Conservation (phyloP, 768 basidiomycete species). For the Kwoniella heveanensis region DNA sequence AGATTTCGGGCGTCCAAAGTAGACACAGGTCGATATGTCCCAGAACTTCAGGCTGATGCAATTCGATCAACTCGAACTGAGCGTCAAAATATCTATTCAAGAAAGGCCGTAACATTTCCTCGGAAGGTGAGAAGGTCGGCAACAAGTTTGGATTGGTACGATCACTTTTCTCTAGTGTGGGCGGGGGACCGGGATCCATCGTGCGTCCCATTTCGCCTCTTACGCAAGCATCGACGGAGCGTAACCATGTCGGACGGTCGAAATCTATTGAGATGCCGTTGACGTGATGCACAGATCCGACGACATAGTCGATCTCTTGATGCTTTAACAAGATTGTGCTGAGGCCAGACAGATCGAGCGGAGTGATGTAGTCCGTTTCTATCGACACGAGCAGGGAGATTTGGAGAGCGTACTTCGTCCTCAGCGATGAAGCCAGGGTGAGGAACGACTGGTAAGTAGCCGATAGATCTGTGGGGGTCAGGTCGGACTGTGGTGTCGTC, state of each 20-base stretch:
- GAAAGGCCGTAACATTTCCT: constrained; percentile 26
- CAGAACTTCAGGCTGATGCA: constrained; percentile 80
- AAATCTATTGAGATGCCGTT: constrained; percentile 88
- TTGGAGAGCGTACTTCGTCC: constrained; percentile 63
- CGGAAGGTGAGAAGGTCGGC: constrained; percentile 41
- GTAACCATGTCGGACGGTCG: constrained; percentile 67
- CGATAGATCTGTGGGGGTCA: constrained; percentile 62
- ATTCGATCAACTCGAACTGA: constrained; percentile 70
- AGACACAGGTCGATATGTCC: constrained; percentile 93
- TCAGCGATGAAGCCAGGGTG: constrained; percentile 75
- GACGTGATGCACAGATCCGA: constrained; percentile 93
- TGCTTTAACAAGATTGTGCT: constrained; percentile 62
- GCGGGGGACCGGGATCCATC: constrained; percentile 25
- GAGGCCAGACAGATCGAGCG: constrained; percentile 66
- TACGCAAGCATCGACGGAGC: constrained; percentile 39
- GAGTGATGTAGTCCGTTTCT: constrained; percentile 87
- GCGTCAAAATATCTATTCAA: constrained; percentile 75
- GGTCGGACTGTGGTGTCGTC: constrained; percentile 60
- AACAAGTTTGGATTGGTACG: constrained; percentile 42
- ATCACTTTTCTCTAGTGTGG: constrained; percentile 12
- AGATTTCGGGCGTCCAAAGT: constrained; percentile 68
- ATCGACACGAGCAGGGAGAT: constrained; percentile 83
- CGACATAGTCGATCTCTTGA: constrained; percentile 74
- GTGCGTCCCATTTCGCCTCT: constrained; percentile 8
- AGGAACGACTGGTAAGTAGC: constrained; percentile 74